Base-by-base conservation (phyloP, 2,329 filamentous ascomycete genomes). In the Aspergillus sp. region DNA sequence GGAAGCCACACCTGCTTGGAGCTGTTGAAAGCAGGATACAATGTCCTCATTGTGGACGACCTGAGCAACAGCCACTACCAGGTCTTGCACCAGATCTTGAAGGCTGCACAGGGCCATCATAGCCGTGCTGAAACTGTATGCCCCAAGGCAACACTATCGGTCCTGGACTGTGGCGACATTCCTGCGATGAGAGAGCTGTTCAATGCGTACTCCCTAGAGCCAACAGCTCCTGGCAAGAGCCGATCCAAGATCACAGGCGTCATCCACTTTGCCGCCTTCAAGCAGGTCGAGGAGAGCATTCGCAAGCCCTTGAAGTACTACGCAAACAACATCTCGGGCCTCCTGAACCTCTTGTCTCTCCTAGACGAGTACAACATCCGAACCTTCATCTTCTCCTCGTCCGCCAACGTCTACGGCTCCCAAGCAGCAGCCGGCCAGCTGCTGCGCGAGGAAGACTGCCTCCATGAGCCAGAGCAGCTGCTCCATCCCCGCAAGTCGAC, bases 251-350 rank as follows among this genome's bases (percentile, higher is more conserved):
- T 88, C 60, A 74, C 74, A 0, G 85, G 84, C 0, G 84, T 88
- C 11, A 87, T 89, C 57, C 86, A 89, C 67, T 88, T 88, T 62
- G 86, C 86, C 3, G 86, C 86, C 0, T 83, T 83, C 76, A 88
- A 88, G 68, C 84, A 85, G 4, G 85, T 88, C 0, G 80, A 80
- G 17, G 85, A 89, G 62, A 86, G 83, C 39, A 86, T 88, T 53
- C 70, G 74, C 22, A 73, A 78, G 55, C 85, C 86, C 0, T 71
- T 88, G 48, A 81, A 81, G 57, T 89, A 89, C 71, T 89, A 88
- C 70, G 78, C 79, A 60, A 89, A 88, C 75, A 89, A 89, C 60
- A 83, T 88, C 34, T 82, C 80, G 61, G 86, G 85, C 0, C 73
- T 88, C 3, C 77, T 88, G 34, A 78, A 85, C 55, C 80, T 89